Evolutionary conservation across 148 eudicot genomes (phyloP).

Genomic region (Arbutus unedo): DNA sequence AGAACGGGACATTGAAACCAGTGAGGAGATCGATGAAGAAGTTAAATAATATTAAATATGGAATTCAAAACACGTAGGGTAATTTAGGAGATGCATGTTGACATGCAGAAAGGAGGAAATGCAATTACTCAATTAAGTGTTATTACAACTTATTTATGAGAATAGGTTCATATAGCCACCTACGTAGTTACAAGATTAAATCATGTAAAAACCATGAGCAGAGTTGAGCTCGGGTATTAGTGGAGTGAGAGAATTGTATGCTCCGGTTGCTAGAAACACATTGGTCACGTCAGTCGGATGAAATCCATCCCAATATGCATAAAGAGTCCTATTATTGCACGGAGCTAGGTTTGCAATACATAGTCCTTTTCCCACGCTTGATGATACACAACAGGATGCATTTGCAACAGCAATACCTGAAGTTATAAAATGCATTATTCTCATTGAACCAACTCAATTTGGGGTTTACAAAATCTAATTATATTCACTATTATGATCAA

Average conservation of each 20-base stretch:
- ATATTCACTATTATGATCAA: not conserved
- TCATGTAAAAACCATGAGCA: not conserved
- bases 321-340: not conserved
- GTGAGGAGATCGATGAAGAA: too few species aligned
- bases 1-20: too few species aligned
- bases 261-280: not conserved
- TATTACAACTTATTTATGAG: not conserved
- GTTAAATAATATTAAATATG: too few species aligned
- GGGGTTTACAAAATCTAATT: not conserved
- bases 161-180: too few species aligned
- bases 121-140: not conserved
- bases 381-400: conserved; percentile 13
- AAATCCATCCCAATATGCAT: conserved; percentile 18
- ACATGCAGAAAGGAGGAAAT: not conserved
- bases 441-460: not conserved
- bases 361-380: not conserved
- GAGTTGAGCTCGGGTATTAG: conserved; percentile 14
- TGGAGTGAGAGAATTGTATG: conserved; percentile 9
- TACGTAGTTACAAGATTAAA: not conserved
- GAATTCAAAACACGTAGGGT: too few species aligned
- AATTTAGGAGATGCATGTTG: not conserved
- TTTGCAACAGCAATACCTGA: conserved; percentile 5
- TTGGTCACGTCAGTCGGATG: conserved; percentile 19
- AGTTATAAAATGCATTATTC: not conserved
- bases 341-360: conserved; percentile 13